Conservation (phyloP, 495 filamentous ascomycete species). For the Penicillium daleae region DNA sequence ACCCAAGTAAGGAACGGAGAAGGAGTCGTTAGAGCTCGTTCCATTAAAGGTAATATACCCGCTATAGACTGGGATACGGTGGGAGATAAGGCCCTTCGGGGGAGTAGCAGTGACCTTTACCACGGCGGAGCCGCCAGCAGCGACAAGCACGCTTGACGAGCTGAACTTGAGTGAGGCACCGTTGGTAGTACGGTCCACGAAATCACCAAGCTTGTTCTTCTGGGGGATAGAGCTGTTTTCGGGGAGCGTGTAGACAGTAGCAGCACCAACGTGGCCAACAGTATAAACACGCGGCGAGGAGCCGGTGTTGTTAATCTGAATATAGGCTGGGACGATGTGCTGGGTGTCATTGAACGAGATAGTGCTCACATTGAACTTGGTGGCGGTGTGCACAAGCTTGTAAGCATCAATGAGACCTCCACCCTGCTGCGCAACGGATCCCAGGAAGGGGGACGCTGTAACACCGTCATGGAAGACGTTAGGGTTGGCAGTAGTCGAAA, state of each 20-base stretch:
- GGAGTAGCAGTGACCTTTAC: conserved; percentile 1
- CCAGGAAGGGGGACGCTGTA: conserved; percentile 42
- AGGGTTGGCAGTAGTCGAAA: conserved; percentile 42
- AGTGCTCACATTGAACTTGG: conserved; percentile 54
- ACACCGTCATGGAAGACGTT: conserved; percentile 53
- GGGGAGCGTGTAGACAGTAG: neutral
- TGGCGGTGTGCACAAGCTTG: conserved; percentile 58
- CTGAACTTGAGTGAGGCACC: neutral
- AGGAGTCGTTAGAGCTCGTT: conserved; percentile 29
- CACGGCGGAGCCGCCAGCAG: neutral
- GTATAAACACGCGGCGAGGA: conserved; percentile 48
- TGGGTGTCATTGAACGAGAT: conserved; percentile 63
- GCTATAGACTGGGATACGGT: neutral
- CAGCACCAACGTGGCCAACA: conserved; percentile 27
- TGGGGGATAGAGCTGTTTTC: conserved; percentile 1
- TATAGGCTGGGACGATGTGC: conserved; percentile 47
- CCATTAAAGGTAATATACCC: conserved; percentile 27
- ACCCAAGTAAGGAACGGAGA: conserved; percentile 39
- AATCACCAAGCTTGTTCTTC: neutral
- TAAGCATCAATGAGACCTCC: conserved; percentile 58
- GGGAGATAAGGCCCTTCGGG: neutral
- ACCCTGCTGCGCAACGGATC: conserved; percentile 61
- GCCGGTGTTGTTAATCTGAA: conserved; percentile 58
- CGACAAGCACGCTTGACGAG: neutral
- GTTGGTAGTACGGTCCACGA: neutral